Percentiles rank a stretch among this genome's conserved stretches.
These are phyloP conservation scores for Verbascum thapsus DNA, from an alignment of 257 asterid genomes.

Conservation along the genomic window DNA sequence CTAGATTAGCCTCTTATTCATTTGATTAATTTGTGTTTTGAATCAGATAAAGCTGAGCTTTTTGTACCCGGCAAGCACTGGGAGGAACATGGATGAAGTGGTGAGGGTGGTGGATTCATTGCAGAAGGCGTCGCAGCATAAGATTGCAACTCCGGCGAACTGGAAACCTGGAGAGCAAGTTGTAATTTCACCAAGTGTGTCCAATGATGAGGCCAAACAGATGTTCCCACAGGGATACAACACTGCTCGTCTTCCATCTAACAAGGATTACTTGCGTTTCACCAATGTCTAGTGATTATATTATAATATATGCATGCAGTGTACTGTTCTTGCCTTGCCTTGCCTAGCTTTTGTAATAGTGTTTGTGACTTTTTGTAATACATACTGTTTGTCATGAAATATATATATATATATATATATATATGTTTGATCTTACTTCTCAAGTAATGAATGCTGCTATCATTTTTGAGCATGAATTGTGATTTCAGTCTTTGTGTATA, in stretches of 20 bases:
- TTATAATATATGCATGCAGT: too few relatives aligned
- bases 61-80: constrained; percentile 78
- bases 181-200: constrained; percentile 58
- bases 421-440: too few relatives aligned
- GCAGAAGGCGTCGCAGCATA: constrained; percentile 56
- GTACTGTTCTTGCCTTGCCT: too few relatives aligned
- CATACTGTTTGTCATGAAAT: too few relatives aligned
- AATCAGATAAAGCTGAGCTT: constrained; percentile 73
- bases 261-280: constrained; percentile 70
- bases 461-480: too few relatives aligned
- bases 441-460: too few relatives aligned
- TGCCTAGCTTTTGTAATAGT: too few relatives aligned
- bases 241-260: constrained; percentile 61
- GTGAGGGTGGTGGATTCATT: constrained; percentile 71
- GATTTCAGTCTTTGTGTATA: neutral
- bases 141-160: constrained; percentile 78
- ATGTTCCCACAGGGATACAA: constrained; percentile 71
- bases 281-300: constrained; percentile 44
- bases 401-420: too few relatives aligned
- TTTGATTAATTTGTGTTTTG: too few relatives aligned
- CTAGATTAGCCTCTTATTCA: too few relatives aligned
- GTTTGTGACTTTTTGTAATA: too few relatives aligned
- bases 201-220: constrained; percentile 55
- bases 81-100: constrained; percentile 91
- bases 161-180: constrained; percentile 76